Evolutionary conservation across 257 asterid species (phyloP).

Genomic region (Lithospermum erythrorhizon): DNA sequence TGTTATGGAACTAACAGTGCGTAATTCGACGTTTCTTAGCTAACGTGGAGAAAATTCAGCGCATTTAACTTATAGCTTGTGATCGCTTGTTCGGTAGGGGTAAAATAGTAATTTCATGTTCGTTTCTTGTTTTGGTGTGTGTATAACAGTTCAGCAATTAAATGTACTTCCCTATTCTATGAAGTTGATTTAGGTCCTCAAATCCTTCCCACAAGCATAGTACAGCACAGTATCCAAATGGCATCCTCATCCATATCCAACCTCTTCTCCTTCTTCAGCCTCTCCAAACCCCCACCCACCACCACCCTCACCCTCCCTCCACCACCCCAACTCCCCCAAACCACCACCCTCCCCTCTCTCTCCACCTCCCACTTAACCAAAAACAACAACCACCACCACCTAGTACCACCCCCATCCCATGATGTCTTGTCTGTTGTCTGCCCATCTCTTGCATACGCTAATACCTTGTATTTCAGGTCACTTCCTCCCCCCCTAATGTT

Average conservation of each 20-base stretch:
- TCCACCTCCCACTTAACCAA: conserved; percentile 23
- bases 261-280: conserved; percentile 53
- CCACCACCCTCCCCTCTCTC: conserved; percentile 8
- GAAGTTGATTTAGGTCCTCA: no score
- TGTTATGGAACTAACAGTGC: no score
- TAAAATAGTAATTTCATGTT: no score
- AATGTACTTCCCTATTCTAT: no score
- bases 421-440: conserved; percentile 46
- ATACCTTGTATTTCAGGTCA: conserved; percentile 54
- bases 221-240: conserved; percentile 9
- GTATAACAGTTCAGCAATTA: no score
- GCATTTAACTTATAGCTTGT: no score
- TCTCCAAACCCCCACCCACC: conserved; percentile 32
- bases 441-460: conserved; percentile 59
- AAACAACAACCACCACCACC: conserved; percentile 16
- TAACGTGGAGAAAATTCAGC: no score
- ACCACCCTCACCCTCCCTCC: conserved; percentile 22
- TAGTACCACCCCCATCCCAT: conserved; percentile 7
- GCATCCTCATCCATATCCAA: conserved; percentile 36
- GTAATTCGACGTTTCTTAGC: no score
- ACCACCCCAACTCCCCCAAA: conserved; percentile 19
- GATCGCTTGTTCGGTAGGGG: no score
- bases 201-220: no score
- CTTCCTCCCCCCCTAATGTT: no score
- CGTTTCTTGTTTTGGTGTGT: no score